These are phyloP conservation scores for Zymoseptoria crescenta DNA, from an alignment of 2,329 filamentous ascomycete genomes.

Conservation along the genomic window DNA sequence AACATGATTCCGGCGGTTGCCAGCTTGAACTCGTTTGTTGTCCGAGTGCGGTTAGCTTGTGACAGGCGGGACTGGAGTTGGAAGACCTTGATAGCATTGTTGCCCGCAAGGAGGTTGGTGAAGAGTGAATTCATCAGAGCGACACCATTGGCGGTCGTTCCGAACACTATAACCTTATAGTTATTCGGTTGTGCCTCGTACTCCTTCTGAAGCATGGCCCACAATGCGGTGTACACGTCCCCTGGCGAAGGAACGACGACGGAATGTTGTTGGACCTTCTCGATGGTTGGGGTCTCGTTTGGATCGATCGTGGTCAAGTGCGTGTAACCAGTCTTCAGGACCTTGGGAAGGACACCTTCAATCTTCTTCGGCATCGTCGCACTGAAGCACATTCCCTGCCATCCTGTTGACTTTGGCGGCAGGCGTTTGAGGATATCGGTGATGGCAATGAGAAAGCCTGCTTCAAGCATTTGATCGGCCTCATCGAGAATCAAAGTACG, in stretches of 20 bases:
- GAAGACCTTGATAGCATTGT: conserved; percentile 30
- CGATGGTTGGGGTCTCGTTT: conserved; percentile 40
- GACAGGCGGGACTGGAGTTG: conserved; percentile 39
- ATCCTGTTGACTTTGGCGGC: conserved; percentile 42
- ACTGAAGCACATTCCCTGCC: conserved; percentile 45
- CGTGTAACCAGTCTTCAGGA: conserved; percentile 37
- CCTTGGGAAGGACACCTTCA: conserved; percentile 37
- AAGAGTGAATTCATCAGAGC: conserved; percentile 35
- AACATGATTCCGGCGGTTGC: conserved; percentile 38
- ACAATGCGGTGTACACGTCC: conserved; percentile 40
- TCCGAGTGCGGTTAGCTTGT: conserved; percentile 36
- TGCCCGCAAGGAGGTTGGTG: conserved; percentile 28
- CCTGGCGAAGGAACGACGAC: conserved; percentile 32
- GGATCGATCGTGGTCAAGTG: conserved; percentile 38
- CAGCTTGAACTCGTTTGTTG: conserved; percentile 39
- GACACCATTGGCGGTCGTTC: conserved; percentile 40
- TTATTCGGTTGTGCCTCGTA: conserved; percentile 30
- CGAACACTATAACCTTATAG: conserved; percentile 43
- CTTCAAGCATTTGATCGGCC: conserved; percentile 73
- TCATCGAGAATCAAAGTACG: conserved; percentile 51
- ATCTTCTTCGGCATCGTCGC: conserved; percentile 40
- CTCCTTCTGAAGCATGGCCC: conserved; percentile 40
- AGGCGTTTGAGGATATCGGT: conserved; percentile 45
- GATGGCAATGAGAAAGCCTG: conserved; percentile 47
- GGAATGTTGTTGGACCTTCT: conserved; percentile 43